These are phyloP conservation scores for Papiliotrema laurentii DNA, from an alignment of 1,284 basidiomycete genomes.

Conservation along the genomic window DNA sequence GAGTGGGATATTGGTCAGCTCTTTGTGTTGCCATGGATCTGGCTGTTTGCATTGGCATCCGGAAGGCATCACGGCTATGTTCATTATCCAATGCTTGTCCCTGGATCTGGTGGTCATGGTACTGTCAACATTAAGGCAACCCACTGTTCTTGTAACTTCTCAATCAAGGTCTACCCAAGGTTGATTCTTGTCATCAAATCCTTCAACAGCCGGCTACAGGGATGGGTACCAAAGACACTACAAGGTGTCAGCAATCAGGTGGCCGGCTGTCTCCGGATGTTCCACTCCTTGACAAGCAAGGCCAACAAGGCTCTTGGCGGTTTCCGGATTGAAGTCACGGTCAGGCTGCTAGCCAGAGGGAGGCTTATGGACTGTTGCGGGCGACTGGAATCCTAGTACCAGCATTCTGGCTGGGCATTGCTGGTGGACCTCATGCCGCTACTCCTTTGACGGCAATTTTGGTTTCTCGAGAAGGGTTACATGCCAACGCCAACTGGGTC, in stretches of 20 bases:
- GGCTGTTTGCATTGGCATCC: neutral
- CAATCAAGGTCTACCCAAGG: neutral
- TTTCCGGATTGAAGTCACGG: constrained; percentile 10
- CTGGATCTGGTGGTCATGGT: neutral
- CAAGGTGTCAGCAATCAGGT: constrained; percentile 4
- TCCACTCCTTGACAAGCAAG: constrained; percentile 4
- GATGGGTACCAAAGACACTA: constrained; percentile 3
- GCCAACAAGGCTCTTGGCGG: constrained; percentile 3
- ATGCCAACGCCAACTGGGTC: constrained; percentile 13
- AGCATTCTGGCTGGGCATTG: constrained; percentile 3
- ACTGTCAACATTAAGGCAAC: neutral
- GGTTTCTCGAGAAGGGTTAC: constrained; percentile 5
- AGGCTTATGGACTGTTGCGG: constrained; percentile 1
- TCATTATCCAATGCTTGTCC: neutral
- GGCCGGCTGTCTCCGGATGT: constrained; percentile 1
- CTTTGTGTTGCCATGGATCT: neutral
- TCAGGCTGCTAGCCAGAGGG: constrained; percentile 1
- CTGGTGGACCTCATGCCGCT: neutral
- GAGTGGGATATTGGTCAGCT: neutral
- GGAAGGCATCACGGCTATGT: neutral
- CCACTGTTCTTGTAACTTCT: neutral
- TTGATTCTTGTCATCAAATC: neutral
- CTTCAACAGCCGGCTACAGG: constrained; percentile 4
- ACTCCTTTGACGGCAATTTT: neutral
- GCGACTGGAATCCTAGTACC: constrained; percentile 2